Conservation (phyloP, 2,329 filamentous ascomycete genomes). For the Pseudocercospora vitis region DNA sequence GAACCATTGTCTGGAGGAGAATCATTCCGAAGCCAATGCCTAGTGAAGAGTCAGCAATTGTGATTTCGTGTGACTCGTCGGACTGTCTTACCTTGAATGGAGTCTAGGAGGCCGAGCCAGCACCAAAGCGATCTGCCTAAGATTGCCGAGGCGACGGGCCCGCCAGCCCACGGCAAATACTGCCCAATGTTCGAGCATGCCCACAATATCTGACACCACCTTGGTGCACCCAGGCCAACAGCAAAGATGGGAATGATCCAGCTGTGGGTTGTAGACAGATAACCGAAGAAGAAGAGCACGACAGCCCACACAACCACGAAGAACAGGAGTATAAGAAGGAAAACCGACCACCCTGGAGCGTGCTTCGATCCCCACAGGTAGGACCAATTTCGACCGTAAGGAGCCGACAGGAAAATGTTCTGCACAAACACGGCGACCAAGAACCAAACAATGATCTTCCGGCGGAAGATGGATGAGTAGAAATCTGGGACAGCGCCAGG, state of each 20-base stretch:
- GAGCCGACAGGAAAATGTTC: slow-evolving; percentile 66
- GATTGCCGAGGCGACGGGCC: slow-evolving; percentile 55
- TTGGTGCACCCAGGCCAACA: slow-evolving; percentile 63
- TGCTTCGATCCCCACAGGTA: slow-evolving; percentile 62
- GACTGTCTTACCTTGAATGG: slow-evolving; percentile 52
- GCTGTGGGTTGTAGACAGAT: slow-evolving; percentile 60
- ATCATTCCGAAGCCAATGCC: slow-evolving; percentile 68
- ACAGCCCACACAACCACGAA: slow-evolving; percentile 58
- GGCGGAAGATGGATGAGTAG: slow-evolving; percentile 60
- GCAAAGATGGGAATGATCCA: slow-evolving; percentile 69
- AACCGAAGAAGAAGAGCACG: slow-evolving; percentile 54
- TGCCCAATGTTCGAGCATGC: slow-evolving; percentile 59
- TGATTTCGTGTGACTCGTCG: background rate
- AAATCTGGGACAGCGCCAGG: slow-evolving; percentile 66
- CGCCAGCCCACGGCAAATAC: slow-evolving; percentile 63
- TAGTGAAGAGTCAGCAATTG: background rate
- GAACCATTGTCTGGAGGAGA: slow-evolving; percentile 58
- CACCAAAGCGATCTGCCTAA: slow-evolving; percentile 62
- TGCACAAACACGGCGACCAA: slow-evolving; percentile 63
- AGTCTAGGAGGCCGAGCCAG: slow-evolving; percentile 66
- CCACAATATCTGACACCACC: slow-evolving; percentile 70
- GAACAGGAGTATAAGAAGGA: slow-evolving; percentile 57
- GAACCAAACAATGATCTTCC: slow-evolving; percentile 68
- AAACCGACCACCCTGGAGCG: slow-evolving; percentile 57
- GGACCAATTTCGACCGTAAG: slow-evolving; percentile 66